Percentiles rank a stretch among this genome's conserved stretches.
phyloP scores from a whole-genome alignment of 2,329 filamentous ascomycete species.

The Calonectria crousiana region DNA sequence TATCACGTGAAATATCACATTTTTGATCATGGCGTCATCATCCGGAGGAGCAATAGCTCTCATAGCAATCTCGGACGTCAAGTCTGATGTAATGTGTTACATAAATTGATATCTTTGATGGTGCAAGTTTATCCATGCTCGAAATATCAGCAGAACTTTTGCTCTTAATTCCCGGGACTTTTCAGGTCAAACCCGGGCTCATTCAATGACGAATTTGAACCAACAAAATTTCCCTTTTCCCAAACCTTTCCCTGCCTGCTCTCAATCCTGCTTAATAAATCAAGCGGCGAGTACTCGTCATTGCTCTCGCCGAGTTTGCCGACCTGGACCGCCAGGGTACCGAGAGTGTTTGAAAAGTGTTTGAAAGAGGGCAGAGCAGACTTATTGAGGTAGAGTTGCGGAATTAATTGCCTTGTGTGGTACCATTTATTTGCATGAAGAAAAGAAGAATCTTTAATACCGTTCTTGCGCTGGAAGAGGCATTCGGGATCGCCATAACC shows the following conservation, averaged over 20 bases:
- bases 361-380: constrained; percentile 85
- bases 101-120: background rate
- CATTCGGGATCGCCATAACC: no score
- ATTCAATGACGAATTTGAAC: background rate
- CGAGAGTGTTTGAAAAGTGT: constrained; percentile 82
- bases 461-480: background rate
- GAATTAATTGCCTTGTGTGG: constrained; percentile 15
- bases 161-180: background rate
- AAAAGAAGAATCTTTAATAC: background rate
- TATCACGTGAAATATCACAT: constrained; percentile 38
- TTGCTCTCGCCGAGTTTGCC: constrained; percentile 79
- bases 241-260: background rate
- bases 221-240: background rate
- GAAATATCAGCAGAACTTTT: background rate
- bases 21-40: background rate
- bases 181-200: background rate
- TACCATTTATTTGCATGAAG: background rate
- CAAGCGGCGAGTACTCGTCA: constrained; percentile 84
- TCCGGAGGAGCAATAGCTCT: background rate
- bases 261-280: constrained; percentile 72
- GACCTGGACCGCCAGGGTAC: constrained; percentile 78
- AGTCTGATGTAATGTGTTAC: background rate
- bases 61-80: constrained; percentile 27
- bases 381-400: constrained; percentile 82
- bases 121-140: background rate